Base-by-base conservation (phyloP, 73 alveolate species). In the Halteria grandinella region DNA sequence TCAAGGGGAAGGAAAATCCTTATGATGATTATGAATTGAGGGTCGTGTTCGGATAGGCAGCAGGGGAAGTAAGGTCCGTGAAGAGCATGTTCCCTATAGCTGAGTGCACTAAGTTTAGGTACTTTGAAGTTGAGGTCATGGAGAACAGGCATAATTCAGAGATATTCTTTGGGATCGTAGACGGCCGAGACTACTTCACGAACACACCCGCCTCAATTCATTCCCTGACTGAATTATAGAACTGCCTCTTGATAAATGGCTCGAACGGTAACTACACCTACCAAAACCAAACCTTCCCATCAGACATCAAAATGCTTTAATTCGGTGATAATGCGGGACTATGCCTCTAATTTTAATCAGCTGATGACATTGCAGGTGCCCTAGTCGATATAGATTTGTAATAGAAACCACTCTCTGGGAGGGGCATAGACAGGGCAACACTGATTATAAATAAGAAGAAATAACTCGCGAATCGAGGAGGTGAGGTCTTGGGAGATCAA, bases 41-140 rank as follows among this genome's bases (percentile, higher is more conserved):
- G n/a, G n/a, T n/a, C n/a, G n/a, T n/a, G n/a, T n/a, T n/a, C n/a
- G n/a, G n/a, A n/a, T n/a, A n/a, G n/a, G n/a, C n/a, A n/a, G n/a
- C n/a, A n/a, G n/a, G n/a, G n/a, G n/a, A n/a, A n/a, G n/a, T n/a
- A n/a, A n/a, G n/a, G n/a, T n/a, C n/a, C n/a, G n/a, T n/a, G n/a
- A n/a, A n/a, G n/a, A 54, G 66, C 6, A 36, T 14, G 24, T 33
- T 17, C 27, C 52, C 74, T 4, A 54, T 73, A 23, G 75, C 85
- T 29, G 57, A 63, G 7, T 52, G 74, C 62, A 21, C 54, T 1
- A 50, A 10, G 12, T 73, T 73, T 39, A 14, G 85, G 10, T 73
- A 73, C 32, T 73, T 73, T 54, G 85, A 73, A 27, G 85, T 73
- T 14, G 85, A 73, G 37, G 71, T 73, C 45, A 47, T 73, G 0